Evolutionary conservation across 139 green algal species (phyloP), one percentile per base, ranked within the genome.

Genomic region (Diplosphaera chodatii): DNA sequence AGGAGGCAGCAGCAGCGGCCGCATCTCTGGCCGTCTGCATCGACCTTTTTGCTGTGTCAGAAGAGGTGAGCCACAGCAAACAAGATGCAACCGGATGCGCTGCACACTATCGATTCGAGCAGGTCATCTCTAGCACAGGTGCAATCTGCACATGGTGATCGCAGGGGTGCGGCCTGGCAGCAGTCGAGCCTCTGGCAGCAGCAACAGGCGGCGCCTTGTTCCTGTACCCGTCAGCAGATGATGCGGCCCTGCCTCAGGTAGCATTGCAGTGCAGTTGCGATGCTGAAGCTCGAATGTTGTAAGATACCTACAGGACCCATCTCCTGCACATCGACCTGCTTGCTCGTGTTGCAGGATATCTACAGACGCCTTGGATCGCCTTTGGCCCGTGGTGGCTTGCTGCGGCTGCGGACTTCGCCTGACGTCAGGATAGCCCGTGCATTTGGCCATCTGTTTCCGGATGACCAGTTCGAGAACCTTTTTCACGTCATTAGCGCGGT

Each of bases 331-430:
- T n/a, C n/a, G n/a, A n/a, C n/a, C n/a, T n/a, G n/a, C n/a, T n/a
- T n/a, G n/a, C n/a, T n/a, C n/a, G n/a, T n/a, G n/a, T n/a, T 74
- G 63, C 90, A 97, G 89, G 90, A 96, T 68, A 75, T 96, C 13
- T 96, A 96, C 74, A 85, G 89, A 71, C 83, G 89, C 40, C 71
- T 97, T 16, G 74, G 64, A 18, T 67, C 78, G 15, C 75, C 81
- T 0, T 71, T 76, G 64, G 91, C 88, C 25, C 72, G 80, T 29
- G 73, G 67, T 22, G 89, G 85, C 56, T 63, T 95, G 69, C 70
- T 97, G 78, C 79, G 91, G 18, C 67, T 97, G 62, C 86, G 92
- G 59, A 88, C 80, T 33, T 89, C 82, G 4, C 80, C 85, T 4
- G 81, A 87, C 66, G 84, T 97, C 64, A 71, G 68, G 32, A 71